Evolutionary conservation across 2,329 filamentous ascomycete genomes (phyloP), one percentile per base, ranked within the genome.

Genomic region (Penicillium polonicum): DNA sequence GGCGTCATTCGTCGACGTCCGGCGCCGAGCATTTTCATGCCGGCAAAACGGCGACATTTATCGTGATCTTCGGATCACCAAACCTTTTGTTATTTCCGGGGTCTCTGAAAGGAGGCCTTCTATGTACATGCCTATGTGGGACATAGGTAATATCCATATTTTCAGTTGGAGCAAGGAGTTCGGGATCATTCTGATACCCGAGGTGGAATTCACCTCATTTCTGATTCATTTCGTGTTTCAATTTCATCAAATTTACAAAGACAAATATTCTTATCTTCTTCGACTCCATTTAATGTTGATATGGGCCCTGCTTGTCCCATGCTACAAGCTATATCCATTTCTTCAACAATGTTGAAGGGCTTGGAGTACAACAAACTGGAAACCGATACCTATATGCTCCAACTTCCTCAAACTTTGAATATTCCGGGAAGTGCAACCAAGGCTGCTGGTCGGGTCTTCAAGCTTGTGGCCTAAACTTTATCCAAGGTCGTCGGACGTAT

Each of bases 1-100:
- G 57, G 59, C 35, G 41, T 67, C 3, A 59, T 70, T 36, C 68
- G 69, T 29, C 73, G 72, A 59, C 62, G 72, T 43, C 67, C 70
- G 5, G 59, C 66, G 21, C 69, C 70, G 5, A 72, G 65, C 55
- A 59, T 70, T 3, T 71, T 74, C 51, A 69, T 74, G 35, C 70
- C 65, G 39, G 69, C 71, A 2, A 74, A 72, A 57, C 69, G 66
- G 35, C 68, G 61, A 42, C 69, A 62, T 23, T 42, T 66, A 15
- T 58, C 57, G n/a, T 71, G 59, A 66, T 29, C 17, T 19, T 27
- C 21, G 41, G 48, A 31, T 38, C 17, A 21, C 31, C 10, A 8
- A 21, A 19, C 4, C 25, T 38, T 25, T 10, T 23, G 17, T 46
- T 8, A 12, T 21, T 29, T 38, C 17, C 12, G 3, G 13, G 48